Conservation (phyloP, 257 asterid species). For the Solanum piurae region DNA sequence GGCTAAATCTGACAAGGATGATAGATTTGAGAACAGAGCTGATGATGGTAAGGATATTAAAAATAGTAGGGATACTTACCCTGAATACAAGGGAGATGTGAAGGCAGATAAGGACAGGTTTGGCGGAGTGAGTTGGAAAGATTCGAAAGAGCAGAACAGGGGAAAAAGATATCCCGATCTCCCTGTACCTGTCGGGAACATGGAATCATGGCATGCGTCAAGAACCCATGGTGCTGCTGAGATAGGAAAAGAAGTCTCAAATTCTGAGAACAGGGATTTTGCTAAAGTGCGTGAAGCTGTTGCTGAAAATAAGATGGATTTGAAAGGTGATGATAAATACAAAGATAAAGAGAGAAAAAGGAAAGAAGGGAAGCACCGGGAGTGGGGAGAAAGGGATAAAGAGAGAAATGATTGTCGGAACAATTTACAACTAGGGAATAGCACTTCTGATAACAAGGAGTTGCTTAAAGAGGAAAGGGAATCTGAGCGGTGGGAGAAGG, state of each 20-base stretch:
- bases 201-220: slow-evolving; percentile 49
- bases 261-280: slow-evolving; percentile 40
- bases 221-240: slow-evolving; percentile 50
- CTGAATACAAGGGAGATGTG: slow-evolving; percentile 47
- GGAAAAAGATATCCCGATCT: slow-evolving; percentile 51
- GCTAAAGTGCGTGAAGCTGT: slow-evolving; percentile 64
- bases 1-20: slow-evolving; percentile 48
- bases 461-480: slow-evolving; percentile 63
- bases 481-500: slow-evolving; percentile 67
- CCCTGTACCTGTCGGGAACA: slow-evolving; percentile 28
- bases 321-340: slow-evolving; percentile 69
- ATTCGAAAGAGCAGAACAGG: slow-evolving; percentile 43
- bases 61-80: slow-evolving; percentile 48
- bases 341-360: slow-evolving; percentile 82
- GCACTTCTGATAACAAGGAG: slow-evolving; percentile 57
- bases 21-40: slow-evolving; percentile 30
- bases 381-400: slow-evolving; percentile 88
- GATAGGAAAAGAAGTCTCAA: slow-evolving; percentile 46
- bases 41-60: slow-evolving; percentile 61
- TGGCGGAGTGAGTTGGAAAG: slow-evolving; percentile 56
- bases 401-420: slow-evolving; percentile 67
- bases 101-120: slow-evolving; percentile 63
- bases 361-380: slow-evolving; percentile 87
- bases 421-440: slow-evolving; percentile 41
- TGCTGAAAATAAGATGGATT: slow-evolving; percentile 73